Evolutionary conservation across 2,329 filamentous ascomycete species (phyloP).

Genomic region (Diaporthe sp.): DNA sequence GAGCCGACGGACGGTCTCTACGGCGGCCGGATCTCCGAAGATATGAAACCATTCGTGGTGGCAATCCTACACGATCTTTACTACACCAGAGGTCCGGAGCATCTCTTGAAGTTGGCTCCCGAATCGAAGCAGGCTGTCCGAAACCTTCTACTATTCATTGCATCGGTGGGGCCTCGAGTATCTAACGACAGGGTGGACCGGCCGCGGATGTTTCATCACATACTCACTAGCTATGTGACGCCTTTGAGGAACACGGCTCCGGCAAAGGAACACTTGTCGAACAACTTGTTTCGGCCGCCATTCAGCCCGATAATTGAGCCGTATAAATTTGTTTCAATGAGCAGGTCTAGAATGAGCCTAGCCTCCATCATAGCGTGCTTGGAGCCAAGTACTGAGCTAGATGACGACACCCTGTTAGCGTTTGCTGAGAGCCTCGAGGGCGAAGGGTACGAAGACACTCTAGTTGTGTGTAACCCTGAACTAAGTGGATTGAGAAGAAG

Average conservation of each 20-base stretch:
- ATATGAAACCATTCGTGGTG: not conserved
- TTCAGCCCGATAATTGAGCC: not conserved
- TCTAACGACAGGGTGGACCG: not conserved
- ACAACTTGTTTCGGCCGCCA: not conserved
- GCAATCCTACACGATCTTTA: not conserved
- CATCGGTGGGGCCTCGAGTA: not conserved
- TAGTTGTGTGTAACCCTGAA: too few species aligned
- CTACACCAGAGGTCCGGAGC: accelerated
- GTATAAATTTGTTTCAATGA: too few species aligned
- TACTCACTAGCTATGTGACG: not conserved
- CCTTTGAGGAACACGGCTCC: too few species aligned
- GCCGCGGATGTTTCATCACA: not conserved
- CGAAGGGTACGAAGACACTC: not conserved
- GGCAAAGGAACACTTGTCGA: too few species aligned
- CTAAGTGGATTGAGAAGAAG: too few species aligned
- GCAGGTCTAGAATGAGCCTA: accelerated
- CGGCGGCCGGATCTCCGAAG: too few species aligned
- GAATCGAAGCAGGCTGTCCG: accelerated
- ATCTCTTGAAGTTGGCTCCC: accelerated
- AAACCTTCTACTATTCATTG: not conserved
- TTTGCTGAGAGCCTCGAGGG: not conserved
- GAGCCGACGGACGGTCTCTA: too few species aligned
- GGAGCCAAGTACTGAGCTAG: not conserved
- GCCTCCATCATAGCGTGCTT: not conserved
- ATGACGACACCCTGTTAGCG: not conserved